Conservation (phyloP, 2,329 filamentous ascomycete genomes). For the Graphilbum fragrans region DNA sequence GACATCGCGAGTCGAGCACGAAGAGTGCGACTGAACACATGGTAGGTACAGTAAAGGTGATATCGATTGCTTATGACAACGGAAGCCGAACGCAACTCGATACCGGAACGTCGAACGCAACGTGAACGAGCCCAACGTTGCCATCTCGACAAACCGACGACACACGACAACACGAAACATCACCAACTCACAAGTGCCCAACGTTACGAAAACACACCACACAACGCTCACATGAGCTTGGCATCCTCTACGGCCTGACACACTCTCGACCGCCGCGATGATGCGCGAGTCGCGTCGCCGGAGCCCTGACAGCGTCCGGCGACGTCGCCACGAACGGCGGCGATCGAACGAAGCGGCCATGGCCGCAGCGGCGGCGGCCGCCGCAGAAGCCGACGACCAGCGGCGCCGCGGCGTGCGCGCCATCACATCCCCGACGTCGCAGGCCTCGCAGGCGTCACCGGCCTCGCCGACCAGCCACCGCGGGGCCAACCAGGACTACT, state of each 20-base stretch:
- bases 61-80: too few species aligned
- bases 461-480: background rate
- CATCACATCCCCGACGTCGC: background rate
- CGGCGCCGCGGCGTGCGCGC: conserved; percentile 1
- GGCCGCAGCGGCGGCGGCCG: conserved; percentile 20
- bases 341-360: conserved; percentile 24
- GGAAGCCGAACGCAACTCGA: too few species aligned
- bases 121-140: too few species aligned
- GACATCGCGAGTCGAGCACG: too few species aligned
- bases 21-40: too few species aligned
- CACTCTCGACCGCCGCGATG: background rate
- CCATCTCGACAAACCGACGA: too few species aligned
- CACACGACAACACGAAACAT: too few species aligned
- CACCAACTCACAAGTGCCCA: too few species aligned
- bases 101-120: too few species aligned
- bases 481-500: background rate
- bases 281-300: background rate
- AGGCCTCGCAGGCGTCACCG: background rate
- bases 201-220: too few species aligned
- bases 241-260: background rate
- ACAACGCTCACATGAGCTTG: background rate
- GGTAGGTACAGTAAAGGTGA: too few species aligned
- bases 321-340: conserved; percentile 25
- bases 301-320: conserved; percentile 34
- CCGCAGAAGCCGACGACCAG: conserved; percentile 6